phyloP scores from a whole-genome alignment of 108 stramenopile genomes.

The Cafeteria roenbergensis region DNA sequence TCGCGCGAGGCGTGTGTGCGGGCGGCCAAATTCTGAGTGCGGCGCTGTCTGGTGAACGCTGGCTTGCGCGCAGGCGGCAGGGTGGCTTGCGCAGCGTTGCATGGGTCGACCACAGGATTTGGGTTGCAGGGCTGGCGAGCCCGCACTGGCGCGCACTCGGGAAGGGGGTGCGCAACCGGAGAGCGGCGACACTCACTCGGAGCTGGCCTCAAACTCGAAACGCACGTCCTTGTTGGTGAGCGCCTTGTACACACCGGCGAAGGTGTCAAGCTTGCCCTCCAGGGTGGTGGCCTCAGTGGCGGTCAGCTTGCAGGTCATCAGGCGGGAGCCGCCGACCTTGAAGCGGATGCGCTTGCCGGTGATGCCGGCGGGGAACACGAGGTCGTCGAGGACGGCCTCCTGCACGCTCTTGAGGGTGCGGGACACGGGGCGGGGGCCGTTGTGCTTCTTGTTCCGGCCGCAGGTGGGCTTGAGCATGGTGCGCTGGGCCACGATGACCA shows the following conservation, averaged over 20 bases:
- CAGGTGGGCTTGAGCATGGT: constrained; percentile 90
- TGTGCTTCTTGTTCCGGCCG: constrained; percentile 67
- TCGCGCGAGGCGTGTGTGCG: too few relatives aligned
- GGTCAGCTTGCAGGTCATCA: constrained; percentile 85
- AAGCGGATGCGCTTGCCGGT: constrained; percentile 96
- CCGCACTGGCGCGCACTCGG: too few relatives aligned
- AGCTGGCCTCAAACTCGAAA: constrained; percentile 50
- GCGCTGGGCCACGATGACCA: constrained; percentile 87
- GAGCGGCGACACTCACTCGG: neutral
- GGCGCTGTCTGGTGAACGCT: too few relatives aligned
- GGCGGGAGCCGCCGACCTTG: constrained; percentile 86
- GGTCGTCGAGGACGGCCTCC: constrained; percentile 93
- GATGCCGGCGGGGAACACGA: constrained; percentile 97
- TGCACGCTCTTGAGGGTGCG: constrained; percentile 94
- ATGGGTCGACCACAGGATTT: too few relatives aligned
- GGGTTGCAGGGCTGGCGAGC: too few relatives aligned
- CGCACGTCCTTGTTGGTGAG: constrained; percentile 94
- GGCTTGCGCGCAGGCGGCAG: too few relatives aligned
- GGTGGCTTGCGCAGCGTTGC: too few relatives aligned
- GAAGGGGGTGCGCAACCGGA: constrained; percentile 32
- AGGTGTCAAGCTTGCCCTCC: constrained; percentile 86
- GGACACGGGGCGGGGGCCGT: constrained; percentile 80
- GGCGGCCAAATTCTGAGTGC: too few relatives aligned
- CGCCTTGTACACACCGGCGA: constrained; percentile 88
- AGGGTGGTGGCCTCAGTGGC: constrained; percentile 89